phyloP scores from a whole-genome alignment of 1,284 basidiomycete species.

The Naganishia liquefaciens region DNA sequence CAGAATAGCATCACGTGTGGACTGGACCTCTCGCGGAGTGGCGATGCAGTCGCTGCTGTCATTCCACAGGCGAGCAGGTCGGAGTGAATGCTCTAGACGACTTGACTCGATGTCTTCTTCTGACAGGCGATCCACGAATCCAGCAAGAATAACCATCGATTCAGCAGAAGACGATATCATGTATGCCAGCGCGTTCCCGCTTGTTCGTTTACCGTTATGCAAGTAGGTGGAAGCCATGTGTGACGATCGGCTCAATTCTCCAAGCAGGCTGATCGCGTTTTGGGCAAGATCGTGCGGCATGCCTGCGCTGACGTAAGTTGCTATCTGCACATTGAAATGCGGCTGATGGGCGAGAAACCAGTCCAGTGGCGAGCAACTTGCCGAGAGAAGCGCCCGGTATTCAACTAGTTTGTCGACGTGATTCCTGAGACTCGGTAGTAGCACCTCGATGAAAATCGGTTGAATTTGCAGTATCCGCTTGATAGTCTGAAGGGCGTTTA shows the following conservation, averaged over 20 bases:
- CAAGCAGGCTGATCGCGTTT: constrained; percentile 25
- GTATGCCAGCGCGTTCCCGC: constrained; percentile 30
- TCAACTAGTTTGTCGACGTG: constrained; percentile 8
- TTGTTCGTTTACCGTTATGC: constrained; percentile 27
- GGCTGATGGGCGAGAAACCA: constrained; percentile 31
- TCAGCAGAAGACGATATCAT: constrained; percentile 27
- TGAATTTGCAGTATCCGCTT: constrained; percentile 26
- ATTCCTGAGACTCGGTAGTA: constrained; percentile 26
- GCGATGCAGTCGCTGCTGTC: constrained; percentile 4
- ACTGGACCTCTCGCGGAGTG: neutral
- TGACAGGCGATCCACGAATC: constrained; percentile 32
- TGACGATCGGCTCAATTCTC: constrained; percentile 27
- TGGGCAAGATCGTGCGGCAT: constrained; percentile 23
- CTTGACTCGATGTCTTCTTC: constrained; percentile 17
- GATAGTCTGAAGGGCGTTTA: constrained; percentile 25
- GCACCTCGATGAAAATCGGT: constrained; percentile 29
- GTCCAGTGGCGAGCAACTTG: constrained; percentile 23
- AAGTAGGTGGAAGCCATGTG: constrained; percentile 28
- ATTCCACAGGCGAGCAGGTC: constrained; percentile 14
- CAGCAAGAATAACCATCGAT: constrained; percentile 31
- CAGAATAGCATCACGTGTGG: constrained; percentile 64
- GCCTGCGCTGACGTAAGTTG: constrained; percentile 26
- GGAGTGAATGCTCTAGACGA: constrained; percentile 15
- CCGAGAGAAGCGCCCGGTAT: constrained; percentile 8
- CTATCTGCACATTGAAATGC: constrained; percentile 27